Conservation (phyloP, 768 basidiomycete species). For the Mycena haematopus region DNA sequence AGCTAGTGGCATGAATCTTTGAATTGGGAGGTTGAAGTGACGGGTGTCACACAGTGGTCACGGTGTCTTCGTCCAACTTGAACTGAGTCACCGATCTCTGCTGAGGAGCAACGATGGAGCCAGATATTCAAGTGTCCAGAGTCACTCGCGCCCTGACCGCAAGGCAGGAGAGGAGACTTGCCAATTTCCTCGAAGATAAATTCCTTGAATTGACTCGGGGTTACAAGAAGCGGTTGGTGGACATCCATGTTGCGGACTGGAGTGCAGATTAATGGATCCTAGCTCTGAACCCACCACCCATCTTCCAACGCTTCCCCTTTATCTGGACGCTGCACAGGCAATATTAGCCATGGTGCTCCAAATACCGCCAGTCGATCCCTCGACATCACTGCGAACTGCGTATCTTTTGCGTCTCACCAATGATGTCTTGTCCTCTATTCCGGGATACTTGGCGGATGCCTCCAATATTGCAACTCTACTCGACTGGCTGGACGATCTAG, state of each 20-base stretch:
- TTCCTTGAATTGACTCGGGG: conserved; percentile 71
- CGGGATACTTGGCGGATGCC: conserved; percentile 61
- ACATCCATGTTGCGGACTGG: conserved; percentile 1
- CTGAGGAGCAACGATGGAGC: no score
- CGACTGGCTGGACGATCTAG: conserved; percentile 75
- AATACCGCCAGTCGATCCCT: conserved; percentile 77
- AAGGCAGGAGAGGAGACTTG: conserved; percentile 67
- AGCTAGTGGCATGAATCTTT: no score
- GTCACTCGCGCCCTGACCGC: conserved; percentile 47
- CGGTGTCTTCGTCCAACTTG: no score
- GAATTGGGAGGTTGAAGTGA: no score
- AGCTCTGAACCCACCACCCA: conserved; percentile 58
- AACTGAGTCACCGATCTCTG: no score
- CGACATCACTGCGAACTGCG: conserved; percentile 67
- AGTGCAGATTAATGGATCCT: conserved; percentile 25
- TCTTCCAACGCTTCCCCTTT: conserved; percentile 63
- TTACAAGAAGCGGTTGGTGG: conserved; percentile 77
- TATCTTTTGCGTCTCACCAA: conserved; percentile 77
- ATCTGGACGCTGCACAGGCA: conserved; percentile 62
- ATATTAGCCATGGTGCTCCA: conserved; percentile 70
- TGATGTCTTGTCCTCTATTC: conserved; percentile 64
- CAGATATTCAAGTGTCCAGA: neutral
- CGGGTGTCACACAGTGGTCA: no score
- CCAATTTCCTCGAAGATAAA: conserved; percentile 68
- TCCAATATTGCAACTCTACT: conserved; percentile 58